Base-by-base conservation (phyloP, 352 stramenopile species). In the Pythium oligandrum region DNA sequence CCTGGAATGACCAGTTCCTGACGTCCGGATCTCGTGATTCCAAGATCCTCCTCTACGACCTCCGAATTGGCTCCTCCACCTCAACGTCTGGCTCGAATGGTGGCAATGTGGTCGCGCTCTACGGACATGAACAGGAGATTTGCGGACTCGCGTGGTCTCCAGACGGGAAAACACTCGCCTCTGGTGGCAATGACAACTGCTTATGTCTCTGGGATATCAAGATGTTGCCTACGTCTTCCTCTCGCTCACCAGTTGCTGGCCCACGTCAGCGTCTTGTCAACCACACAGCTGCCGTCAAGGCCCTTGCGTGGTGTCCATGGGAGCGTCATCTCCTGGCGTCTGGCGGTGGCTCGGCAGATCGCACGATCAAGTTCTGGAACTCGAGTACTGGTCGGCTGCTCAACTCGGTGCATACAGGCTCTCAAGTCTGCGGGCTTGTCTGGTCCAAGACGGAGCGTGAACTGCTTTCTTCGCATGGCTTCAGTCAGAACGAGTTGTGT, bases 361-460 rank as follows among this genome's bases (percentile, higher is more conserved):
- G 95, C 44, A 93, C 76, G 50, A 98, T 99, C 73, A 99, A 99
- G 75, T 94, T 98, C 59, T 99, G 96, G 96, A 96, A 98, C 63
- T 70, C 85, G 1, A 57, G 62, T 11, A 90, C 57, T 17, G 88
- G 86, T n/a, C 61, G 75, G 10, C 42, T 96, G 35, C 64, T 98
- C 11, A 96, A 98, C 48, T 97, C 83, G 4, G 89, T 98, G 35
- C 78, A 98, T 66, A 99, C 96, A 26, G 93, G 88, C 43, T 96
- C 80, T 10, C 95, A 99, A 64, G 95, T 99, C 5, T 98, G 96
- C 66, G 86, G 88, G 0, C 74, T 99, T 8, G 61, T 91, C 40
- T 97, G 88, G 88, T 91, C 80, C 47, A 85, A 75, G 31, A 76
- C 81, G 30, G 80, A 95, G 39, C 81, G 79, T 44, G 85, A 97